Percentiles rank a stretch among this genome's conserved stretches.
Conservation (phyloP, 306 rosid genomes). For the Cucumis cinereus region DNA sequence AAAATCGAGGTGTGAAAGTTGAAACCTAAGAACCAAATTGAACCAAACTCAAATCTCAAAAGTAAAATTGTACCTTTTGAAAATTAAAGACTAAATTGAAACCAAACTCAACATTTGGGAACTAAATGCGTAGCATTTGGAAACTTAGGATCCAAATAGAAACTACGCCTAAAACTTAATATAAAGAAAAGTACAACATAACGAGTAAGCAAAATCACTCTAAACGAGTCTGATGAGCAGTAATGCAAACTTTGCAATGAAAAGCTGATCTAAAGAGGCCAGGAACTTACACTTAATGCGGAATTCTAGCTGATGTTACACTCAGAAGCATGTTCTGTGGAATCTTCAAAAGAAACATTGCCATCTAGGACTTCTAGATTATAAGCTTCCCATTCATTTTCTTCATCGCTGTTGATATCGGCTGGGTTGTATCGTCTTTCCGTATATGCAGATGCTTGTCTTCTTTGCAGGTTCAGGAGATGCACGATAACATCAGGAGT, state of each 20-base stretch:
- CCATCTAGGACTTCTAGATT: not conserved
- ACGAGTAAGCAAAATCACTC: not conserved
- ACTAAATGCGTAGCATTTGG: too few relatives aligned
- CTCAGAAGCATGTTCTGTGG: not conserved
- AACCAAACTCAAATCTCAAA: too few relatives aligned
- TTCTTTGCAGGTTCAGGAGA: not conserved
- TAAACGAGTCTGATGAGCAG: not conserved
- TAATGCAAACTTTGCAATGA: not conserved
- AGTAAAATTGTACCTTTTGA: too few relatives aligned
- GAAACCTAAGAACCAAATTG: too few relatives aligned
- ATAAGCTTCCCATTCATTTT: not conserved
- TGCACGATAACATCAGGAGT: constrained; percentile 1
- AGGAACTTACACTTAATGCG: not conserved
- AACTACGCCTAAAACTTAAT: too few relatives aligned
- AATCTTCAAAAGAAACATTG: not conserved
- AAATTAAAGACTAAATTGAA: too few relatives aligned
- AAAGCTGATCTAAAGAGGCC: not conserved
- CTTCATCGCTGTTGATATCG: not conserved
- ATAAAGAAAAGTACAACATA: not conserved
- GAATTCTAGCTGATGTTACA: not conserved
- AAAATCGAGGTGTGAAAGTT: too few relatives aligned
- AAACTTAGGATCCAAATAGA: too few relatives aligned
- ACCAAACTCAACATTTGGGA: too few relatives aligned
- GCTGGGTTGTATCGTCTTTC: not conserved
- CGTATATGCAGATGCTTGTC: not conserved